A percentile compares a stretch with the other conserved stretches of the same genome.
Evolutionary conservation across 805 yeast species (phyloP).

Genomic region (Yarrowia yakushimensis): DNA sequence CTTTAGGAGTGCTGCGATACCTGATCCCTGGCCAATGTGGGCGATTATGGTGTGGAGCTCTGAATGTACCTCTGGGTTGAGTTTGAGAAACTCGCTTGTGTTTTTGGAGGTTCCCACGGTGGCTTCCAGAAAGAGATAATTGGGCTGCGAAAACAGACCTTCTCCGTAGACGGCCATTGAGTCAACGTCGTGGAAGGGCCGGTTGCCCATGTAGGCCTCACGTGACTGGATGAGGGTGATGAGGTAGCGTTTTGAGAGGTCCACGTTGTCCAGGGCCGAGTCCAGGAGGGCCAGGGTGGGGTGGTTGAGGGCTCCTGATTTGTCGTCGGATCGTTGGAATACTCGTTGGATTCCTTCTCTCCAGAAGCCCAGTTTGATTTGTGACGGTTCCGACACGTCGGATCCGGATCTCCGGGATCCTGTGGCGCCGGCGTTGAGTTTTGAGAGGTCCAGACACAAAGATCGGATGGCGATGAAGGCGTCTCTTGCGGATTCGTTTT

Average conservation of each 20-base stretch:
- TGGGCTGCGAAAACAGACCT: slow-evolving; percentile 70
- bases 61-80: slow-evolving; percentile 45
- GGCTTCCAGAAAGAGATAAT: slow-evolving; percentile 60
- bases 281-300: slow-evolving; percentile 60
- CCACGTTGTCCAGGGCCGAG: slow-evolving; percentile 47
- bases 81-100: slow-evolving; percentile 47
- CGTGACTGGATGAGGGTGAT: slow-evolving; percentile 59
- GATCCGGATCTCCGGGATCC: slow-evolving; percentile 35
- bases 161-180: slow-evolving; percentile 75
- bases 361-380: slow-evolving; percentile 71
- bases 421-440: slow-evolving; percentile 50
- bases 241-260: slow-evolving; percentile 53
- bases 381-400: slow-evolving; percentile 33
- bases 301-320: slow-evolving; percentile 32
- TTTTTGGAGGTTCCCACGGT: slow-evolving; percentile 57
- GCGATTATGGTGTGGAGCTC: slow-evolving; percentile 61
- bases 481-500: slow-evolving; percentile 54
- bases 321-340: slow-evolving; percentile 35
- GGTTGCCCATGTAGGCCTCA: slow-evolving; percentile 49
- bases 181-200: slow-evolving; percentile 48
- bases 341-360: slow-evolving; percentile 53
- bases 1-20: slow-evolving; percentile 61
- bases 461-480: slow-evolving; percentile 62
- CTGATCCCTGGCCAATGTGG: slow-evolving; percentile 78
- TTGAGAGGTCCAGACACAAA: slow-evolving; percentile 53